phyloP scores from a whole-genome alignment of 345 rosid genomes.

The Rhizophora apiculata region DNA sequence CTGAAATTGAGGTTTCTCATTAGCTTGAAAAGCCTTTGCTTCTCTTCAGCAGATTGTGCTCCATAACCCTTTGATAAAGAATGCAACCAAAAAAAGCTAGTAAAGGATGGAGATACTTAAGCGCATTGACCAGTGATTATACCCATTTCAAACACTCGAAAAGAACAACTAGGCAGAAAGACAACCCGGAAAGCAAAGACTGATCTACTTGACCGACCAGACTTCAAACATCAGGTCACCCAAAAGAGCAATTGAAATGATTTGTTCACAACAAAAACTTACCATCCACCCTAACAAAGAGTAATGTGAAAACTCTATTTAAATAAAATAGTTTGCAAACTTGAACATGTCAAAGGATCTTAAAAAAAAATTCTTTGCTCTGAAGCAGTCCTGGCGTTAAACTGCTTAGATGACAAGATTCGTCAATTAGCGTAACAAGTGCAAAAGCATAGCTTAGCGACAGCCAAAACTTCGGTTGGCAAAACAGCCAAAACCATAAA shows the following conservation, averaged over 20 bases:
- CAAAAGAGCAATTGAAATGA: background rate
- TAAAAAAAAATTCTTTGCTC: too few relatives aligned
- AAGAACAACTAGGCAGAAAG: background rate
- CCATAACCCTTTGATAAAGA: constrained; percentile 68
- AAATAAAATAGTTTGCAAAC: background rate
- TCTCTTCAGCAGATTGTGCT: constrained; percentile 95
- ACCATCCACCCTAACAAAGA: background rate
- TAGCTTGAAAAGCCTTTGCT: constrained; percentile 86
- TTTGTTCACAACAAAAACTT: too few relatives aligned
- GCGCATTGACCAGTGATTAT: too few relatives aligned
- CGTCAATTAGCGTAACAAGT: too few relatives aligned
- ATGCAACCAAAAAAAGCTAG: constrained; percentile 7
- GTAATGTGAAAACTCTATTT: background rate
- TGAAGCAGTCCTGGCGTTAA: too few relatives aligned
- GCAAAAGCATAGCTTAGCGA: too few relatives aligned
- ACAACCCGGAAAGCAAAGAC: background rate
- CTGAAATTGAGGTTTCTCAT: constrained; percentile 94
- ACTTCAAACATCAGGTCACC: too few relatives aligned
- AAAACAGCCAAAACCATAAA: background rate
- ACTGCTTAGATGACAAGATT: too few relatives aligned
- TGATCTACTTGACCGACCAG: background rate
- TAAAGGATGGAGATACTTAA: background rate
- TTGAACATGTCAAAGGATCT: too few relatives aligned
- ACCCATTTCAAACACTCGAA: too few relatives aligned
- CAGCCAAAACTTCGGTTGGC: too few relatives aligned